Base-by-base conservation (phyloP, 2,329 filamentous ascomycete species). In the Curvularia hawaiiensis region DNA sequence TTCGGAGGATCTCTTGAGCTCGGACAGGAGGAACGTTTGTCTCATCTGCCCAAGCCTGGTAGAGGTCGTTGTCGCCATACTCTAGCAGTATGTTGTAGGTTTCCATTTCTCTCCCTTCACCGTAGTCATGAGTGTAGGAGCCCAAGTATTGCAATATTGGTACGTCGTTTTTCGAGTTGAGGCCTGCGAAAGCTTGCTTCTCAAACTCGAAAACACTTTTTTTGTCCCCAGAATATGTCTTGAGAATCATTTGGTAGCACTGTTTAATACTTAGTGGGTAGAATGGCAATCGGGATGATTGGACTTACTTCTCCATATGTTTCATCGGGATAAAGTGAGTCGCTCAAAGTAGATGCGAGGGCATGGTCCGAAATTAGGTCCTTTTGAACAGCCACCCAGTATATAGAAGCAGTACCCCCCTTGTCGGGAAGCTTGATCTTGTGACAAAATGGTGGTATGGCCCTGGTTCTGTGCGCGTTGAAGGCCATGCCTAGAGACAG, bases 1-100 rank as follows among this genome's bases (percentile, higher is more conserved):
- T 74, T 2, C 20, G 54, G 3, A 65, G 49, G 2, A 77, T 71
- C 33, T 76, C 71, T 0, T 50, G 47, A 1, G 61, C 58, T 18
- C 63, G 40, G 0, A 69, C 63, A 0, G 75, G 77, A 2, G 65
- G 56, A 28, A 60, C 40, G 4, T 73, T 75, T 3, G 54, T 50
- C 41, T n/a, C 55, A 20, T 70, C 60, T 1, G 51, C 49, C 43
- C 74, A 74, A 31, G 64, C 70, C 33, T 73, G 67, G 16, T 58
- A 58, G 64, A 78, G 66, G 55, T 78, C 76, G 4, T 56, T n/a
- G 9, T 78, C 68, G 0, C 71, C 76, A 52, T 59, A 75, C 47
- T 78, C 77, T 12, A 78, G 59, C 7, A 78, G 60, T 0, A 78
- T 60, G 28, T 77, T 76, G 28, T 50, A 54, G 2, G 52, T 54